Percentiles rank a stretch among this genome's conserved stretches.
phyloP scores from a whole-genome alignment of 1,284 basidiomycete genomes.

The Grifola frondosa region DNA sequence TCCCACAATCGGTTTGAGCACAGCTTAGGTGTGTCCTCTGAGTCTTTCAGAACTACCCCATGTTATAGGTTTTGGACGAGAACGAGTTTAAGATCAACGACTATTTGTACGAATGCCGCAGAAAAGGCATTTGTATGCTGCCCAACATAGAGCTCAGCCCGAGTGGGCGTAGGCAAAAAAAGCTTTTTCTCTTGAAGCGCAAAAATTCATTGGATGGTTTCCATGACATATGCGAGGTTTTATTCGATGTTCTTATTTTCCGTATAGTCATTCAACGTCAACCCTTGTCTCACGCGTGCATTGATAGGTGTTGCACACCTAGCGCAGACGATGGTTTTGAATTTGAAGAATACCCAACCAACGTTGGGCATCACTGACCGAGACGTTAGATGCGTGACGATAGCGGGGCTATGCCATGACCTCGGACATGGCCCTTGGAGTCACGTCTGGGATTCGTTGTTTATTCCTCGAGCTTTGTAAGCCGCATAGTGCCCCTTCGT shows the following conservation, averaged over 20 bases:
- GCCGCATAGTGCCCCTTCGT: slow-evolving; percentile 20
- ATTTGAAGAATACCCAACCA: slow-evolving; percentile 59
- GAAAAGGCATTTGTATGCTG: too few relatives aligned
- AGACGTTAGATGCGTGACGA: slow-evolving; percentile 65
- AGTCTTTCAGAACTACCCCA: not conserved
- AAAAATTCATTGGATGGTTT: not conserved
- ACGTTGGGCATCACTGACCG: slow-evolving; percentile 63
- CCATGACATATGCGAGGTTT: not conserved
- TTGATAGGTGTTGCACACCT: slow-evolving; percentile 75
- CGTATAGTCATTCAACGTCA: slow-evolving; percentile 1
- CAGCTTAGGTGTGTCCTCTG: slow-evolving; percentile 54
- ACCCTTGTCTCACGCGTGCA: too few relatives aligned
- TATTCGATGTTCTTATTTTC: not conserved
- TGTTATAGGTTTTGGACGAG: not conserved
- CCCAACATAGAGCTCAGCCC: too few relatives aligned
- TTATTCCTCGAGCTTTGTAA: slow-evolving; percentile 60
- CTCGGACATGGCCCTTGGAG: slow-evolving; percentile 75
- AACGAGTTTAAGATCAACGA: not conserved
- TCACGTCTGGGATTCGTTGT: slow-evolving; percentile 69
- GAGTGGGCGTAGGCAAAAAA: too few relatives aligned
- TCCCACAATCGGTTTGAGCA: slow-evolving; percentile 82
- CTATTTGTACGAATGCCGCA: too few relatives aligned
- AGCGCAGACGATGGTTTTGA: slow-evolving; percentile 57
- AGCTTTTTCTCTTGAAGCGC: not conserved
- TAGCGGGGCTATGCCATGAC: slow-evolving; percentile 73